Percentiles rank a stretch among this genome's conserved stretches.
phyloP scores from a whole-genome alignment of 257 asterid genomes.

The Lycium ferocissimum region DNA sequence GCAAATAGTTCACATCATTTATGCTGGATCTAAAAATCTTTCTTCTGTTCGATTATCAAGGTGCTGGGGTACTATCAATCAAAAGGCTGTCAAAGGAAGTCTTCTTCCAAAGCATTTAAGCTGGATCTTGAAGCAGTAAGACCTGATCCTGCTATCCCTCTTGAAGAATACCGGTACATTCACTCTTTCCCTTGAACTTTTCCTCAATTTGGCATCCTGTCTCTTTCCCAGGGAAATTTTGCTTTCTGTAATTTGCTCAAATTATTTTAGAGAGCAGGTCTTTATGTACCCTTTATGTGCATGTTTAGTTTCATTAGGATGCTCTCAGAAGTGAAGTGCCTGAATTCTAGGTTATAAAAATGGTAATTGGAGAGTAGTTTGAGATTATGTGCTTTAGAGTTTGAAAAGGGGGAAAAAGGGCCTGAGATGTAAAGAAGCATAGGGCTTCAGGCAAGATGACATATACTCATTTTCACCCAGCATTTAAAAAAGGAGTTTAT shows the following conservation, averaged over 20 bases:
- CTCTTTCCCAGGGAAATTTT: slow-evolving; percentile 30
- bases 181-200: slow-evolving; percentile 10
- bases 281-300: slow-evolving; percentile 17
- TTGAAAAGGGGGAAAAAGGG: not conserved
- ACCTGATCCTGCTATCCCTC: slow-evolving; percentile 84
- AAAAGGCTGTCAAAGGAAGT: slow-evolving; percentile 73
- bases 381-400: not conserved
- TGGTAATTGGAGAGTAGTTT: not conserved
- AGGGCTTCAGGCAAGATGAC: not conserved
- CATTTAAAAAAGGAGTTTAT: slow-evolving; percentile 14
- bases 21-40: slow-evolving; percentile 16
- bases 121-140: slow-evolving; percentile 79
- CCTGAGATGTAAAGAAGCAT: not conserved
- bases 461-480: not conserved
- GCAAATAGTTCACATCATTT: slow-evolving; percentile 19
- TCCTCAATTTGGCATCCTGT: slow-evolving; percentile 19
- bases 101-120: slow-evolving; percentile 80
- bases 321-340: not conserved
- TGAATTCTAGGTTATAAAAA: not conserved
- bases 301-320: slow-evolving; percentile 8
- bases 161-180: slow-evolving; percentile 88
- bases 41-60: slow-evolving; percentile 43
- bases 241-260: not conserved
- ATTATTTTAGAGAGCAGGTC: not conserved
- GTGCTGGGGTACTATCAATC: slow-evolving; percentile 84